Conservation (phyloP, 2,329 filamentous ascomycete genomes). For the Colletotrichum falcatum region DNA sequence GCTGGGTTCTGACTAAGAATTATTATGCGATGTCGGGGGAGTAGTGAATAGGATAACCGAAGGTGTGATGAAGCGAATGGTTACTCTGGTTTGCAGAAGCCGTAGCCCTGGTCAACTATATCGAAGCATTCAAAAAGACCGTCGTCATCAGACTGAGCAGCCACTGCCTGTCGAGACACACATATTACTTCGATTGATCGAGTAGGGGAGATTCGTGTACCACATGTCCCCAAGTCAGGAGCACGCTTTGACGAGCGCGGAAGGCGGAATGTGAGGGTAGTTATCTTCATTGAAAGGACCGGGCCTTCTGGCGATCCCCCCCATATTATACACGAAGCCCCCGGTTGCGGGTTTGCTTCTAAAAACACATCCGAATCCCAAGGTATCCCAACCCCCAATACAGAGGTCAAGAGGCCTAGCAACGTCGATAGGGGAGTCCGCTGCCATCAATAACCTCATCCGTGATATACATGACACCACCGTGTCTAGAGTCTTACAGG, state of each 20-base stretch:
- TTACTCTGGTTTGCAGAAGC: background rate
- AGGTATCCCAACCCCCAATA: background rate
- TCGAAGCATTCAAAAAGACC: background rate
- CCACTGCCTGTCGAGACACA: too few relatives aligned
- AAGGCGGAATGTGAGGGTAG: constrained; percentile 3
- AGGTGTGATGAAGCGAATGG: background rate
- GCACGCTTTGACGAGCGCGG: background rate
- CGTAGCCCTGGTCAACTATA: background rate
- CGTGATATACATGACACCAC: constrained; percentile 2
- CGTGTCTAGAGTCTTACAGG: background rate
- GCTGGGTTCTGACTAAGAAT: background rate
- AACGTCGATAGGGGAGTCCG: background rate
- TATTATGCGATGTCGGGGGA: background rate
- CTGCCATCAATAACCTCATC: constrained; percentile 9
- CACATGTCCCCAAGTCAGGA: background rate
- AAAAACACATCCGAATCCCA: background rate
- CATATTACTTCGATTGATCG: background rate
- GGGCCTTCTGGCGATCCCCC: background rate
- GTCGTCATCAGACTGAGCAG: too few relatives aligned
- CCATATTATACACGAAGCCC: constrained; percentile 22
- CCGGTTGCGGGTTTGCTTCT: constrained; percentile 11
- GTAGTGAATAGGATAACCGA: background rate
- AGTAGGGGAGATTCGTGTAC: background rate
- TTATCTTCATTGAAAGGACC: constrained; percentile 12
- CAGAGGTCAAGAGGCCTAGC: background rate